These are phyloP conservation scores for Ochromonas danica DNA, from an alignment of 108 stramenopile genomes.

Conservation along the genomic window DNA sequence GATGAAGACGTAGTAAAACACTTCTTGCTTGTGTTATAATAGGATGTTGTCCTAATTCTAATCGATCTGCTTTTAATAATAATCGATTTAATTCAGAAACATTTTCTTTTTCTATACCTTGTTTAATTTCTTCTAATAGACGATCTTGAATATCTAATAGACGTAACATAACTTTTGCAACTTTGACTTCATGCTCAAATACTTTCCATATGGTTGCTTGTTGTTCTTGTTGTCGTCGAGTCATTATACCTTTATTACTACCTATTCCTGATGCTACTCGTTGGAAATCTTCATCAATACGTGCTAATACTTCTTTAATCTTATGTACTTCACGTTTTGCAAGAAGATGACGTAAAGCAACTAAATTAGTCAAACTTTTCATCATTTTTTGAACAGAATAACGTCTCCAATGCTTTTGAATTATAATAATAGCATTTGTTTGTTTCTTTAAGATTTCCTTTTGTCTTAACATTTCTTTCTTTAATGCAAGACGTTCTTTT, in stretches of 20 bases:
- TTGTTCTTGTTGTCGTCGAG: background rate
- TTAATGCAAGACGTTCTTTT: background rate
- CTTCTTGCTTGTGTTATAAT: background rate
- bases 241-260: background rate
- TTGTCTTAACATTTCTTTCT: background rate
- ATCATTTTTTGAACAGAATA: background rate
- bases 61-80: conserved; percentile 1
- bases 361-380: background rate
- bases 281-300: background rate
- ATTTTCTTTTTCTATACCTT: background rate
- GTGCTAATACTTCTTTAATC: background rate
- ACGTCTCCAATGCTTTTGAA: conserved; percentile 6
- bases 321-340: background rate
- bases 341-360: background rate
- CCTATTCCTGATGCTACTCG: background rate
- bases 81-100: conserved; percentile 27
- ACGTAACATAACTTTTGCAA: conserved; percentile 19
- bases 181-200: conserved; percentile 33
- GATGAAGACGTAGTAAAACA: background rate
- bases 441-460: background rate
- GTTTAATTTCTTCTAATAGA: background rate
- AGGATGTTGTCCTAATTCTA: conserved; percentile 7
- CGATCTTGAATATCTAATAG: conserved; percentile 26
- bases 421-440: background rate
- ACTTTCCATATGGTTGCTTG: background rate